Conservation (phyloP, 768 basidiomycete species). For the Rhizopogon vulgaris region DNA sequence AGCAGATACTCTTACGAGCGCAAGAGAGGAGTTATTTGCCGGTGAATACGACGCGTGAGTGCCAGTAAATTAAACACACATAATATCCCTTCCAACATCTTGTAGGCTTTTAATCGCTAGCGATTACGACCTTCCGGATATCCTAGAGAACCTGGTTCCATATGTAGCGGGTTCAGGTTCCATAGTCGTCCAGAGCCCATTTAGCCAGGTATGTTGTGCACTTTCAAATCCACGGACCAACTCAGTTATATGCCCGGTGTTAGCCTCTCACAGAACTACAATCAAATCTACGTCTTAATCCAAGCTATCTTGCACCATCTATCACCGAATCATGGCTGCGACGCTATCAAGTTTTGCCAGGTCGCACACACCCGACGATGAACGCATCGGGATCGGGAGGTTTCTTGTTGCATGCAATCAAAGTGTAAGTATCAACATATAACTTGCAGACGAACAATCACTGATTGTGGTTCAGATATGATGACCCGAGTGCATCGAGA, state of each 20-base stretch:
- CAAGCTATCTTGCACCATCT: constrained; percentile 68
- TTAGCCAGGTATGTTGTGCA: constrained; percentile 55
- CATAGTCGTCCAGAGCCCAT: constrained; percentile 82
- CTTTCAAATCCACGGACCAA: not conserved
- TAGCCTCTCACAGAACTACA: constrained; percentile 79
- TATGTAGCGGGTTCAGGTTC: constrained; percentile 83
- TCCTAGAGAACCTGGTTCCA: constrained; percentile 65
- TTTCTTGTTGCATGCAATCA: constrained; percentile 77
- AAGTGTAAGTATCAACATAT: constrained; percentile 52
- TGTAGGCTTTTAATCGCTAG: constrained; percentile 72
- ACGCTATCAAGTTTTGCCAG: constrained; percentile 93
- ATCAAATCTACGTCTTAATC: constrained; percentile 55
- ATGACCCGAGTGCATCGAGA: constrained; percentile 57
- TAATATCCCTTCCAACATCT: not conserved
- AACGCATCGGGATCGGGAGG: constrained; percentile 84
- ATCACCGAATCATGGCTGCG: constrained; percentile 86
- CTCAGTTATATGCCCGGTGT: constrained; percentile 2
- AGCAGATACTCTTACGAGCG: constrained; percentile 52
- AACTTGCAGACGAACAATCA: not conserved
- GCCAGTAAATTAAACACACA: constrained; percentile 1
- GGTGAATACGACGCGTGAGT: constrained; percentile 85
- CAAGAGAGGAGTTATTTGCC: constrained; percentile 73
- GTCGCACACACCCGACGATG: constrained; percentile 95
- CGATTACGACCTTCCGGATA: constrained; percentile 79
- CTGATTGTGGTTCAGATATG: constrained; percentile 39